Evolutionary conservation across 768 basidiomycete species (phyloP).

Genomic region (Termitomyces heimii): DNA sequence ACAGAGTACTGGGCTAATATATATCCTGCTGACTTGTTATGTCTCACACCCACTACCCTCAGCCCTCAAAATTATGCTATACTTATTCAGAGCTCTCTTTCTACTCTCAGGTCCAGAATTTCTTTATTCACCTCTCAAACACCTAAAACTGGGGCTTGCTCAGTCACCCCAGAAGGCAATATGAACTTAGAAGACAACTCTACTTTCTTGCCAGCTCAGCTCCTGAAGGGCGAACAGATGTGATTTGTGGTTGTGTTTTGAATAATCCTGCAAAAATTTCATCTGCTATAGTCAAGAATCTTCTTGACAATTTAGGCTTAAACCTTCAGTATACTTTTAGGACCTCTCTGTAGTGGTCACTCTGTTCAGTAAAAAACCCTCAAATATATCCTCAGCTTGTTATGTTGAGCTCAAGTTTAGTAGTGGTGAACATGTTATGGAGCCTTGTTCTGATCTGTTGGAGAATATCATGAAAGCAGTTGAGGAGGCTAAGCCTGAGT

Average conservation of each 20-base stretch:
- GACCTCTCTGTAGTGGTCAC: neutral
- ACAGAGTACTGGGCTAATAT: too few relatives aligned
- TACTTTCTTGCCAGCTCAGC: neutral
- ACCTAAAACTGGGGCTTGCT: neutral
- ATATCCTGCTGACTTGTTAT: too few relatives aligned
- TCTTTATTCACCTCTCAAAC: neutral
- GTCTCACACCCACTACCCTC: too few relatives aligned
- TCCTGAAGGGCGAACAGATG: neutral
- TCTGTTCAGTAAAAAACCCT: neutral
- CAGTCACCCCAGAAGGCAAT: neutral
- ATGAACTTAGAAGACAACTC: neutral
- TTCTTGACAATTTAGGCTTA: too few relatives aligned
- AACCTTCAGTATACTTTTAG: too few relatives aligned
- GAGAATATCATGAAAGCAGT: neutral
- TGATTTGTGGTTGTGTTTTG: too few relatives aligned
- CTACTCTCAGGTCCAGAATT: neutral
- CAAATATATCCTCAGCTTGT: neutral
- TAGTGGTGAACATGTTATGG: neutral
- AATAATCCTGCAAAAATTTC: too few relatives aligned
- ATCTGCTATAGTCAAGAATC: too few relatives aligned
- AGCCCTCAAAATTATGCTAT: too few relatives aligned
- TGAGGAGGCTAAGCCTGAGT: neutral
- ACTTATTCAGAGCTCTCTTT: too few relatives aligned
- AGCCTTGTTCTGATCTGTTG: neutral
- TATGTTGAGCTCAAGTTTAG: neutral